Evolutionary conservation across 495 filamentous ascomycete genomes (phyloP), one percentile per base, ranked within the genome.

Genomic region (Choiromyces venosus): DNA sequence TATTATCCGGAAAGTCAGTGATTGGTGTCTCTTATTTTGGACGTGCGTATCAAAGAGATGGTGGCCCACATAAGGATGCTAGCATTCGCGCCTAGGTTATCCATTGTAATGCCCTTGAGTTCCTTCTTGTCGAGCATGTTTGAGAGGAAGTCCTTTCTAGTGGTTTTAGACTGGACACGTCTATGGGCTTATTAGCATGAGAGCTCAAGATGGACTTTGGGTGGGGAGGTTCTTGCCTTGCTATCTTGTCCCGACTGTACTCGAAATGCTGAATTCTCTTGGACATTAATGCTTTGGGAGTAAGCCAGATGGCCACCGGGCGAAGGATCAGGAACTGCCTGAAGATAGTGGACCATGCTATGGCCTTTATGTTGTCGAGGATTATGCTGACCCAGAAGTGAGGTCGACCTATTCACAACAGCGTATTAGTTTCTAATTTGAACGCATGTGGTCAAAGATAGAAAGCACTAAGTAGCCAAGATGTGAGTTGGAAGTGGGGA

Each of bases 311-410:
- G 0, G 74, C 38, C 7, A 82, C 61, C 12, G 71, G 42, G 25
- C 74, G 70, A 3, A 36, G 18, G 69, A 80, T 66, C 29, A 18
- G 4, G 18, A 19, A 70, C 44, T 71, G 74, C 16, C 44, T 67
- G 21, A 73, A 37, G 14, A 39, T 38, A 0, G 25, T 37, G 5
- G 70, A 46, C 61, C 69, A 79, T 2, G 64, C 38, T 6, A 37
- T 46, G 7, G 76, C 76, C 25, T 42, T 70, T 14, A 79, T n/a
- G n/a, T 75, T 81, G 25, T 78, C 76, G n/a, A 85, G 82, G 21
- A 87, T 80, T 66, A 80, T 81, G 0, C 78, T 74, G 19, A 88
- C 83, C 84, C 85, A 88, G 36, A 83, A 83, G 70, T 88, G 86
- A 66, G 69, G 61, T n/a, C 68, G 67, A 29, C 72, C 74, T 76